Conservation (phyloP, 2,329 filamentous ascomycete genomes). For the Xylariaceae sp. region DNA sequence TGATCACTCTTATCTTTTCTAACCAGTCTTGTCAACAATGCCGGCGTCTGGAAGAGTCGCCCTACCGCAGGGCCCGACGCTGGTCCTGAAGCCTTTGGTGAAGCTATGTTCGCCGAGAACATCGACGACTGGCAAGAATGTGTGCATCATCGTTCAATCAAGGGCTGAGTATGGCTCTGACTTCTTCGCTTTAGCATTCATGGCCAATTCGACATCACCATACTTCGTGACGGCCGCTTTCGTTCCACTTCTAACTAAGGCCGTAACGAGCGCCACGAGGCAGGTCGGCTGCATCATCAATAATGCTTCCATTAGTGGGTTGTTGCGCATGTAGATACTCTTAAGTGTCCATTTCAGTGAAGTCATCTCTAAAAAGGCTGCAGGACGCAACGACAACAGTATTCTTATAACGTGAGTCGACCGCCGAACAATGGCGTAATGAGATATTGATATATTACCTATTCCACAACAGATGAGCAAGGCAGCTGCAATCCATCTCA, state of each 20-base stretch:
- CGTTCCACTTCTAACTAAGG: conserved; percentile 50
- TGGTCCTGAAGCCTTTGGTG: conserved; percentile 24
- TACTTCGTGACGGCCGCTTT: conserved; percentile 54
- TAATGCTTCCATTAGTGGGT: conserved; percentile 47
- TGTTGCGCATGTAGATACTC: conserved; percentile 41
- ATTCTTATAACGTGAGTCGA: conserved; percentile 25
- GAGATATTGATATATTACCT: no score
- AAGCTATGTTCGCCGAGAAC: conserved; percentile 24
- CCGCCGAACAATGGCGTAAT: no score
- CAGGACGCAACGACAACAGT: conserved; percentile 24
- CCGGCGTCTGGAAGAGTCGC: conserved; percentile 38
- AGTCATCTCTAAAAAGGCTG: neutral
- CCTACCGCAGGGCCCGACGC: conserved; percentile 15
- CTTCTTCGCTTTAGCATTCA: conserved; percentile 36
- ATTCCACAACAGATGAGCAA: conserved; percentile 28
- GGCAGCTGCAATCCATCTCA: conserved; percentile 24
- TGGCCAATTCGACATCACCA: conserved; percentile 46
- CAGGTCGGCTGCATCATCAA: conserved; percentile 51
- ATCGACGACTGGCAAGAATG: conserved; percentile 24
- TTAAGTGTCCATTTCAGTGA: neutral
- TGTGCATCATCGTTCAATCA: conserved; percentile 6
- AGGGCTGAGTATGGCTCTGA: neutral
- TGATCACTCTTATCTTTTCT: neutral
- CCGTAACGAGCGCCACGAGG: conserved; percentile 40
- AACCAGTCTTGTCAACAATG: conserved; percentile 46